These are phyloP conservation scores for Ophiostoma ulmi DNA, from an alignment of 2,329 filamentous ascomycete species.

Conservation along the genomic window DNA sequence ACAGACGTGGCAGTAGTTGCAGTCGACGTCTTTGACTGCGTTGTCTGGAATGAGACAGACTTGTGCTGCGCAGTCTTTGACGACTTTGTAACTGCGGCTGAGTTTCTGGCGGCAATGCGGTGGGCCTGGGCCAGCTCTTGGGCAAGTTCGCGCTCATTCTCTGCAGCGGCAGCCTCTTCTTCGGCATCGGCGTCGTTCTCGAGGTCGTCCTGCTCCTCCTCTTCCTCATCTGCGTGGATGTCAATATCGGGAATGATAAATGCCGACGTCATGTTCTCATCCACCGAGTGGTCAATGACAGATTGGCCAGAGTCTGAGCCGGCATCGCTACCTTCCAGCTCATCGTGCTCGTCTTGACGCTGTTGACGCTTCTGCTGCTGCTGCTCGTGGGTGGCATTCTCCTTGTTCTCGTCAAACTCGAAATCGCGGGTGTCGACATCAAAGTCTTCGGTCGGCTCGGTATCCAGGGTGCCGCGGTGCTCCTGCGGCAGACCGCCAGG, in stretches of 20 bases:
- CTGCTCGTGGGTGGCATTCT: constrained; percentile 1
- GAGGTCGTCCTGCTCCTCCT: neutral
- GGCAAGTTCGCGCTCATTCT: constrained; percentile 11
- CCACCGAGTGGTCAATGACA: constrained; percentile 23
- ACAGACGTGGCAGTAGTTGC: neutral
- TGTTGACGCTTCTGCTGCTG: neutral
- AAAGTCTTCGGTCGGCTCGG: constrained; percentile 17
- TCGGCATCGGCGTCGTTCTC: constrained; percentile 12
- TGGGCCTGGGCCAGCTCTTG: constrained; percentile 18
- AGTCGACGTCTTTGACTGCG: neutral
- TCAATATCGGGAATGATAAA: constrained; percentile 30
- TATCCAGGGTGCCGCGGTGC: constrained; percentile 15
- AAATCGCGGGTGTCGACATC: constrained; percentile 20
- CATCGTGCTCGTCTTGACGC: neutral
- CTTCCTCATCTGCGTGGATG: constrained; percentile 21
- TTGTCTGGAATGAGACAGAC: constrained; percentile 23
- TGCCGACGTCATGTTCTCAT: constrained; percentile 30
- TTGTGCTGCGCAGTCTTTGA: constrained; percentile 19
- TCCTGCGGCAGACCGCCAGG: constrained; percentile 20
- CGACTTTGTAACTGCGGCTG: neutral
- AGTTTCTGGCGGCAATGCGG: neutral
- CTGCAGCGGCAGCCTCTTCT: neutral
- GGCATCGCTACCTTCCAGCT: constrained; percentile 15
- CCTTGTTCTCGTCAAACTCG: constrained; percentile 11
- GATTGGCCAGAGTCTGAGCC: constrained; percentile 20